These are phyloP conservation scores for Tephrocybe sp. DNA, from an alignment of 768 basidiomycete species.

Conservation along the genomic window DNA sequence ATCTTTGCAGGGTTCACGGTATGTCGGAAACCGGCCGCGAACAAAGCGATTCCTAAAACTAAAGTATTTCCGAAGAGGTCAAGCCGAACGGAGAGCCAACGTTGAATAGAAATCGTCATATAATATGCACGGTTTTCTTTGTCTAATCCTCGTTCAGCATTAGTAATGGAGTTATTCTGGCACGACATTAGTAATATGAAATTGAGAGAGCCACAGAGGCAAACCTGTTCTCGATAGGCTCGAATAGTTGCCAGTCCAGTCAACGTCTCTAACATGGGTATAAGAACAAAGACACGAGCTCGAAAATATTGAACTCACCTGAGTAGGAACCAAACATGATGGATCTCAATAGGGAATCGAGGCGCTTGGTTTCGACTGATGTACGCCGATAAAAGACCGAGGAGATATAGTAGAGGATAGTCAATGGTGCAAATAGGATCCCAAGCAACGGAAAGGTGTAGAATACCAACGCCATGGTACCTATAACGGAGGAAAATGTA, in stretches of 20 bases:
- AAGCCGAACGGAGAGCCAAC: constrained; percentile 62
- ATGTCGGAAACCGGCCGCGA: constrained; percentile 60
- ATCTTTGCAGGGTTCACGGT: constrained; percentile 58
- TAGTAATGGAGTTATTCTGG: constrained; percentile 45
- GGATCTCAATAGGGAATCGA: constrained; percentile 63
- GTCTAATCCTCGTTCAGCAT: constrained; percentile 54
- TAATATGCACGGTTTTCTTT: constrained; percentile 62
- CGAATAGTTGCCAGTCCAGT: constrained; percentile 64
- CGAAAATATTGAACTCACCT: constrained; percentile 33
- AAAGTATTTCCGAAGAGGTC: constrained; percentile 68
- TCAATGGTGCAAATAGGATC: constrained; percentile 56
- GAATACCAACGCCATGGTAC: constrained; percentile 58
- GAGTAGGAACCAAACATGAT: constrained; percentile 55
- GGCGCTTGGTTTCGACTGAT: constrained; percentile 62
- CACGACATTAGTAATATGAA: neutral
- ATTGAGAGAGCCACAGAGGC: constrained; percentile 2
- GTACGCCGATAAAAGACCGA: constrained; percentile 57
- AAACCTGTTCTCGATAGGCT: constrained; percentile 54
- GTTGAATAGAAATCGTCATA: constrained; percentile 63
- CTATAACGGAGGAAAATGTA: constrained; percentile 44
- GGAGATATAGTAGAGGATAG: constrained; percentile 48
- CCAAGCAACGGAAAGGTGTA: constrained; percentile 69
- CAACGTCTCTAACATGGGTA: constrained; percentile 43
- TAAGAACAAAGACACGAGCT: neutral
- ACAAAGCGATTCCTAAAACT: constrained; percentile 66